A percentile compares a stretch with the other conserved stretches of the same genome.
These are phyloP conservation scores for Chlorella variabilis DNA, from an alignment of 163 green algal species.

Conservation along the genomic window DNA sequence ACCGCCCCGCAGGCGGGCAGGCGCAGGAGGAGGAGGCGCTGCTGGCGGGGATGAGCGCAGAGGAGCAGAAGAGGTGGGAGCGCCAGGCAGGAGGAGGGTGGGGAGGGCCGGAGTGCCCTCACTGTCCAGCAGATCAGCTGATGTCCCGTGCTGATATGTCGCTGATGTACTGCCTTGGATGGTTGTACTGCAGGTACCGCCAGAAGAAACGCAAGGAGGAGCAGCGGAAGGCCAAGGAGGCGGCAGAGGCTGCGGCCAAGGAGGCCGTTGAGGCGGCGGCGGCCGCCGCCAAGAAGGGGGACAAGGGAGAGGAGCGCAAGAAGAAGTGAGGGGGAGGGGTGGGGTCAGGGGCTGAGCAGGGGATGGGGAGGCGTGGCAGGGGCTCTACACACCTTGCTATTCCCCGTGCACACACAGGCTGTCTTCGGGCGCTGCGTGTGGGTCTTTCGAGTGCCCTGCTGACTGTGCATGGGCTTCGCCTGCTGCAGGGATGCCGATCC, in stretches of 20 bases:
- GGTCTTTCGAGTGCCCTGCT: no score
- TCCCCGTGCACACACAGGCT: no score
- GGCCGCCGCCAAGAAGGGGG: conserved; percentile 53
- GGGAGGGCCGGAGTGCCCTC: no score
- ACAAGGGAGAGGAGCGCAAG: conserved; percentile 41
- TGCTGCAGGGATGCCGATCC: conserved; percentile 74
- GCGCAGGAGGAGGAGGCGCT: conserved; percentile 60
- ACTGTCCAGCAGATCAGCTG: no score
- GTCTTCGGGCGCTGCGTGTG: no score
- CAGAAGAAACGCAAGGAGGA: conserved; percentile 62
- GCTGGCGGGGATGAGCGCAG: conserved; percentile 60
- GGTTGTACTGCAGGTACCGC: conserved; percentile 49
- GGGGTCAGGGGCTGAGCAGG: no score
- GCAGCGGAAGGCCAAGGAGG: conserved; percentile 55
- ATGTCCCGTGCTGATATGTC: no score
- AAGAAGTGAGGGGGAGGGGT: conserved; percentile 34
- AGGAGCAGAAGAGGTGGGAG: conserved; percentile 48
- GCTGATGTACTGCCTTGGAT: no score
- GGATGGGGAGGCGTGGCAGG: neutral
- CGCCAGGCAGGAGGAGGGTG: neutral
- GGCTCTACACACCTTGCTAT: no score
- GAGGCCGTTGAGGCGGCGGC: conserved; percentile 54
- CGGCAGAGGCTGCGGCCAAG: conserved; percentile 43
- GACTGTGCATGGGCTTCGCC: neutral
- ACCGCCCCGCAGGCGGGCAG: conserved; percentile 52